phyloP scores from a whole-genome alignment of 139 green algal species.

The Desmodesmus armatus region DNA sequence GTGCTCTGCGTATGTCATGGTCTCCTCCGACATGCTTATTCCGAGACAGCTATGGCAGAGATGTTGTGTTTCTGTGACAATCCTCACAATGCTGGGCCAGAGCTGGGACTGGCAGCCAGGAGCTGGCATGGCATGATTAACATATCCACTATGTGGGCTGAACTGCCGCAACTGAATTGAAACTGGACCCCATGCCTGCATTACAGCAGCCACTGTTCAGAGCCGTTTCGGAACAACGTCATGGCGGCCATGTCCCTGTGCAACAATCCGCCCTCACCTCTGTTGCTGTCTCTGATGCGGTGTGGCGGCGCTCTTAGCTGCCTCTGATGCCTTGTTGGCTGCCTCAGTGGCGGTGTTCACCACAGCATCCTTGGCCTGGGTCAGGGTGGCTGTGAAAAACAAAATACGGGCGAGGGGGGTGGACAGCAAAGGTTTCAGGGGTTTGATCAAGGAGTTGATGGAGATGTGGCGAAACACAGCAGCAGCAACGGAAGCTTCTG shows the following conservation, averaged over 20 bases:
- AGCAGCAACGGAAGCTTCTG: too few relatives aligned
- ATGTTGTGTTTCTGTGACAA: too few relatives aligned
- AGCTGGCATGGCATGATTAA: neutral
- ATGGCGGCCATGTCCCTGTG: too few relatives aligned
- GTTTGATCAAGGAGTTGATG: too few relatives aligned
- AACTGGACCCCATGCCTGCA: neutral
- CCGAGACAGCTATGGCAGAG: too few relatives aligned
- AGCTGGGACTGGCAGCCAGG: neutral
- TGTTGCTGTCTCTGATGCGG: neutral
- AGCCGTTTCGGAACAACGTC: too few relatives aligned
- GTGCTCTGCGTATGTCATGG: too few relatives aligned
- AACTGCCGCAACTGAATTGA: neutral
- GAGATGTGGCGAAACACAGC: too few relatives aligned
- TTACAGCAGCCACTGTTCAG: neutral
- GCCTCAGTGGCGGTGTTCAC: slow-evolving; percentile 17
- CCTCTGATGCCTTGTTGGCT: slow-evolving; percentile 18
- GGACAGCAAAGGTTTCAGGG: too few relatives aligned
- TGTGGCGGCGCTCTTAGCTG: neutral
- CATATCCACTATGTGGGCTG: neutral
- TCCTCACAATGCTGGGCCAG: neutral
- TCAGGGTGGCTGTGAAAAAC: neutral
- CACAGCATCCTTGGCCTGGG: neutral
- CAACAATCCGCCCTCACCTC: neutral
- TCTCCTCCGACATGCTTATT: too few relatives aligned
- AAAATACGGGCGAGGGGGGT: neutral